phyloP scores from a whole-genome alignment of 2,329 filamentous ascomycete species.

The Dothiorella sarmentorum region DNA sequence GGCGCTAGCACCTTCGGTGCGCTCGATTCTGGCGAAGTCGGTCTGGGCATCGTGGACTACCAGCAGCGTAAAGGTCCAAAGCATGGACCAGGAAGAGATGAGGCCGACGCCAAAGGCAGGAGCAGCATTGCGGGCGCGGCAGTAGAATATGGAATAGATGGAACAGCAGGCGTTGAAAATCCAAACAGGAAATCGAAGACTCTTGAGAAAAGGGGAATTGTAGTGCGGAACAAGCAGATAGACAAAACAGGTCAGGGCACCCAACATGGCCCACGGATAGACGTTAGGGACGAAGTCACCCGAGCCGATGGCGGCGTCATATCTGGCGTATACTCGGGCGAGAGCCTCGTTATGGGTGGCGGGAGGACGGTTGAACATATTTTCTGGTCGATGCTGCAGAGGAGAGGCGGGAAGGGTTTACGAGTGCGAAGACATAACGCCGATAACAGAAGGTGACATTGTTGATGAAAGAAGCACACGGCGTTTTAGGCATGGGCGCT shows the following conservation, averaged over 20 bases:
- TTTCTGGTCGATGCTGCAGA: slow-evolving; percentile 22
- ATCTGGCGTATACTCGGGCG: slow-evolving; percentile 38
- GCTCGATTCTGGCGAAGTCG: slow-evolving; percentile 56
- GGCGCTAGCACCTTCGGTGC: slow-evolving; percentile 27
- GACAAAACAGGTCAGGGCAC: slow-evolving; percentile 41
- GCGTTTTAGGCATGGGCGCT: slow-evolving; percentile 1
- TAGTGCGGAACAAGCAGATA: slow-evolving; percentile 52
- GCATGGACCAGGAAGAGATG: slow-evolving; percentile 50
- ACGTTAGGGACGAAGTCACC: slow-evolving; percentile 42
- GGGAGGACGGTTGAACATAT: neutral
- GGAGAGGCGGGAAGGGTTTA: neutral
- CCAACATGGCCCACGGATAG: slow-evolving; percentile 43
- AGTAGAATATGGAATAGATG: slow-evolving; percentile 43
- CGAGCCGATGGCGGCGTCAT: slow-evolving; percentile 38
- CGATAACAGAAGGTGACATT: neutral
- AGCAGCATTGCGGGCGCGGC: slow-evolving; percentile 48
- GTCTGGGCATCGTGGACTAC: slow-evolving; percentile 54
- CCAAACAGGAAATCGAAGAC: slow-evolving; percentile 46
- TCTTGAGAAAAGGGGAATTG: slow-evolving; percentile 36
- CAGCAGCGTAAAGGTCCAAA: slow-evolving; percentile 53
- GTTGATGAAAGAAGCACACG: neutral
- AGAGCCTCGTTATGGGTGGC: slow-evolving; percentile 32
- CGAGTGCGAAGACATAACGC: neutral
- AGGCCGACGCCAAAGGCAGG: slow-evolving; percentile 56
- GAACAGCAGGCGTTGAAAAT: slow-evolving; percentile 42